phyloP scores from a whole-genome alignment of 441 rosid species.

The Populus hybrid region DNA sequence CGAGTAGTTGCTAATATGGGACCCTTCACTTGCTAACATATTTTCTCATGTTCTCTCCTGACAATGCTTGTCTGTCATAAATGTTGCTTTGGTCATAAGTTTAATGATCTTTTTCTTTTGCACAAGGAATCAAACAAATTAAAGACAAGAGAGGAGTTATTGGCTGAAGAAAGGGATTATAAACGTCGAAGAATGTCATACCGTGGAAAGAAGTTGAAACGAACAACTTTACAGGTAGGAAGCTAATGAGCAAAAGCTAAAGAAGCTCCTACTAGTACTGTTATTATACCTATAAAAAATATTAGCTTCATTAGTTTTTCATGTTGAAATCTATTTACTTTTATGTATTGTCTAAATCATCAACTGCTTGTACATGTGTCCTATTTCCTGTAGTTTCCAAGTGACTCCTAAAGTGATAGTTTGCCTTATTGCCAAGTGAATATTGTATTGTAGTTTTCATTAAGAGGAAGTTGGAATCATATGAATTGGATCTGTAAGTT shows the following conservation, averaged over 20 bases:
- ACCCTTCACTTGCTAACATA: not conserved
- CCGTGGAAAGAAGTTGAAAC: slow-evolving; percentile 91
- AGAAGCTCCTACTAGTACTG: not conserved
- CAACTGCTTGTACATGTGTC: not conserved
- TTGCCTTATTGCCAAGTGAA: not conserved
- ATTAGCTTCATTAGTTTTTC: not conserved
- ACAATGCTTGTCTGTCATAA: not conserved
- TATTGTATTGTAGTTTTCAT: not conserved
- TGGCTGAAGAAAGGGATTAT: slow-evolving; percentile 98
- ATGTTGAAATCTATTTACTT: not conserved
- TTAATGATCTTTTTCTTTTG: slow-evolving; percentile 4
- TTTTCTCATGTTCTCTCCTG: not conserved
- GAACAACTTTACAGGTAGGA: slow-evolving; percentile 62
- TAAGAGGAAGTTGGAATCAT: not conserved
- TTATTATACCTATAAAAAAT: not conserved
- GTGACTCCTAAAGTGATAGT: not conserved
- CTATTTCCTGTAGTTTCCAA: not conserved
- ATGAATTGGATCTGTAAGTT: not conserved
- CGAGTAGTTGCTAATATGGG: not conserved
- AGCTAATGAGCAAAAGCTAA: not conserved
- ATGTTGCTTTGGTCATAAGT: not conserved
- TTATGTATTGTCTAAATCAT: not conserved
- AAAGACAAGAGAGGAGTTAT: slow-evolving; percentile 79
- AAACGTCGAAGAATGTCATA: slow-evolving; percentile 94
- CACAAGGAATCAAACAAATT: slow-evolving; percentile 53